These are phyloP conservation scores for Fragilariopsis cylindrus DNA, from an alignment of 108 stramenopile genomes.

Conservation along the genomic window DNA sequence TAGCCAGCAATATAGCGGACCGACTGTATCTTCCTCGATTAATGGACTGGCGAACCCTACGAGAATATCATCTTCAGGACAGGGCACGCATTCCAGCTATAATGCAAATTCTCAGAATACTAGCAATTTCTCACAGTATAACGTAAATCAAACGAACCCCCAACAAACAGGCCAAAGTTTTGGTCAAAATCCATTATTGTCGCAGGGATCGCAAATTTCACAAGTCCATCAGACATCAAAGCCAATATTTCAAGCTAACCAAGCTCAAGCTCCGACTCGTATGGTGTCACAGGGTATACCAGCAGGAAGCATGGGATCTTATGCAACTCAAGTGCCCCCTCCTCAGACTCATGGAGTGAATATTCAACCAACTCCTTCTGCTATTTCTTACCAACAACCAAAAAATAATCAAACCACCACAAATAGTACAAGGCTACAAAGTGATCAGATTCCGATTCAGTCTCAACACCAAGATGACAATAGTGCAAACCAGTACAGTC, in stretches of 20 bases:
- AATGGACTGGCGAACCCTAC: background rate
- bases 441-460: background rate
- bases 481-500: background rate
- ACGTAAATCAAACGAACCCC: background rate
- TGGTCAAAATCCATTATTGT: background rate
- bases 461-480: background rate
- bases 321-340: background rate
- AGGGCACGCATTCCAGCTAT: conserved; percentile 4
- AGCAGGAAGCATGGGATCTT: background rate
- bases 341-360: background rate
- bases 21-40: background rate
- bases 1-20: background rate
- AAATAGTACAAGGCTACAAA: background rate
- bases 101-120: background rate
- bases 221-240: background rate
- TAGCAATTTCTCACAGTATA: background rate
- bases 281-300: background rate
- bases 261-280: background rate
- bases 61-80: background rate
- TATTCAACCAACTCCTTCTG: background rate
- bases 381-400: background rate
- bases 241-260: background rate
- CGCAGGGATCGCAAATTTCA: background rate
- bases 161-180: conserved; percentile 1
- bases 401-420: background rate